Evolutionary conservation across 2,329 filamentous ascomycete species (phyloP).

Genomic region (Monilinia polystroma): DNA sequence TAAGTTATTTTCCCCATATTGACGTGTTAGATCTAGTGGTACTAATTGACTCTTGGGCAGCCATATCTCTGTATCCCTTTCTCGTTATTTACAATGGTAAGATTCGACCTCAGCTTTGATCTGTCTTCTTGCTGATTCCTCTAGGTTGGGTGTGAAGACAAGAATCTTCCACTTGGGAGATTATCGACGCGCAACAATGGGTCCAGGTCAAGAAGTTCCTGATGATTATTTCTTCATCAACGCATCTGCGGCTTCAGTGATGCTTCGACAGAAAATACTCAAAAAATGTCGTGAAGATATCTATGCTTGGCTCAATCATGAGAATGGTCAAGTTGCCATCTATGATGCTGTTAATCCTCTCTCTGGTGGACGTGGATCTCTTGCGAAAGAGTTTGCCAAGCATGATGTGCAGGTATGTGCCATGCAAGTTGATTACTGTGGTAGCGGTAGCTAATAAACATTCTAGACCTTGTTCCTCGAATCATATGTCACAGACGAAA

Average conservation of each 20-base stretch:
- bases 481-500: conserved; percentile 89
- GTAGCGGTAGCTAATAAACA: conserved; percentile 24
- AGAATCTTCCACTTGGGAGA: conserved; percentile 97
- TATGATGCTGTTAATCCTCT: conserved; percentile 98
- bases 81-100: conserved; percentile 87
- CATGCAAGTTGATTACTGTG: conserved; percentile 25
- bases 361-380: conserved; percentile 72
- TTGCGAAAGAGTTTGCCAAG: conserved; percentile 97
- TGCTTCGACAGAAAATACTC: conserved; percentile 92
- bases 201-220: conserved; percentile 78
- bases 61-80: conserved; percentile 93
- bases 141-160: conserved; percentile 94
- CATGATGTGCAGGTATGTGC: conserved; percentile 77
- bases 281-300: conserved; percentile 98
- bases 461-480: conserved; percentile 89
- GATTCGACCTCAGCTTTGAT: conserved; percentile 31
- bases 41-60: conserved; percentile 44
- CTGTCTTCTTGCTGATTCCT: conserved; percentile 1
- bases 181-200: conserved; percentile 89
- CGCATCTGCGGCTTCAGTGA: conserved; percentile 86
- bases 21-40: not conserved
- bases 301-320: conserved; percentile 91
- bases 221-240: conserved; percentile 98
- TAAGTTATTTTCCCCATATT: conserved; percentile 45
- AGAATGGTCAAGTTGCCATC: conserved; percentile 97